These are phyloP conservation scores for Bipolaris victoriae DNA, from an alignment of 2,329 filamentous ascomycete species.

Conservation along the genomic window DNA sequence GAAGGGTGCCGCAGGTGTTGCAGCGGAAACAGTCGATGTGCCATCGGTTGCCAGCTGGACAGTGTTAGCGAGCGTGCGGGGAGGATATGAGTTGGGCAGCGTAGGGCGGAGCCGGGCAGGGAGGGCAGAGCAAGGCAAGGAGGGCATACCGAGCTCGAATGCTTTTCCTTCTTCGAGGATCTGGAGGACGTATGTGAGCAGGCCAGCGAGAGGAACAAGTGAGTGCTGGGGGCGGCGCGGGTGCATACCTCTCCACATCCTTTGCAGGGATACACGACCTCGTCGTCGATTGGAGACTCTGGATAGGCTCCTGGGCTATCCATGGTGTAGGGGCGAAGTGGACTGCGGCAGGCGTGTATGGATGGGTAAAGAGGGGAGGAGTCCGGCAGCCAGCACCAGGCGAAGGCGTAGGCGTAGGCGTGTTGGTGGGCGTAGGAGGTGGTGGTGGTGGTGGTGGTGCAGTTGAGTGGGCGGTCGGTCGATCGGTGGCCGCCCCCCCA, in stretches of 20 bases:
- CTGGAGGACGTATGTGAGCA: constrained; percentile 56
- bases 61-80: constrained; percentile 32
- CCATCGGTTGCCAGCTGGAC: constrained; percentile 89
- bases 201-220: constrained; percentile 9
- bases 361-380: not conserved
- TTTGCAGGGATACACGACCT: constrained; percentile 69
- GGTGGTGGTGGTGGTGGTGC: constrained; percentile 4
- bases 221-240: constrained; percentile 3
- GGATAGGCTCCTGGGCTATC: constrained; percentile 62
- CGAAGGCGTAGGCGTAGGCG: not conserved
- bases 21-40: constrained; percentile 99
- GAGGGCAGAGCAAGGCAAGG: constrained; percentile 10
- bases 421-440: not conserved
- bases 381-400: constrained; percentile 1
- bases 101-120: constrained; percentile 16
- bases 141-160: constrained; percentile 84
- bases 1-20: constrained; percentile 91
- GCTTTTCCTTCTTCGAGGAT: constrained; percentile 98
- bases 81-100: not conserved
- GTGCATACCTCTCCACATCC: constrained; percentile 57
- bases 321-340: constrained; percentile 48
- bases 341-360: not conserved
- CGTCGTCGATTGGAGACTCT: constrained; percentile 56
- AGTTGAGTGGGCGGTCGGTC: constrained; percentile 10
- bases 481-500: not conserved